These are phyloP conservation scores for Bretschneidera sinensis DNA, from an alignment of 345 rosid genomes.

Conservation along the genomic window DNA sequence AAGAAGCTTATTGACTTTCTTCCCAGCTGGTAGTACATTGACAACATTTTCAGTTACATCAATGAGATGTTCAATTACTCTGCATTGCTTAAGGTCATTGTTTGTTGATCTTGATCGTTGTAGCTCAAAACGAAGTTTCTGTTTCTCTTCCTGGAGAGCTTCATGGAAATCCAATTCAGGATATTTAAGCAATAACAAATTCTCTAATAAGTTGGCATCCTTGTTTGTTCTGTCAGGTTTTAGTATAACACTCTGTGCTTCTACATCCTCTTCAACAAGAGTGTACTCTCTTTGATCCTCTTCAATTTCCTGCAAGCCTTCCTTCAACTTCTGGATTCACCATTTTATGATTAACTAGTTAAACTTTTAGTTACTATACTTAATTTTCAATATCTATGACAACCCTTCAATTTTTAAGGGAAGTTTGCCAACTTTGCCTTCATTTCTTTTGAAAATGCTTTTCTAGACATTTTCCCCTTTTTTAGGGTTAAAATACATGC, in stretches of 20 bases:
- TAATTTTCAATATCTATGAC: too few species aligned
- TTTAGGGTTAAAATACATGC: too few species aligned
- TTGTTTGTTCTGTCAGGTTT: slow-evolving; percentile 29
- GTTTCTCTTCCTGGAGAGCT: slow-evolving; percentile 33
- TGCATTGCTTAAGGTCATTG: slow-evolving; percentile 29
- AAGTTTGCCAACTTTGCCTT: too few species aligned
- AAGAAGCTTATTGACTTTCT: slow-evolving; percentile 27
- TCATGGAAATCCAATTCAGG: slow-evolving; percentile 28
- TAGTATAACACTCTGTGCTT: slow-evolving; percentile 26
- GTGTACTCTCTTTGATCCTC: slow-evolving; percentile 33
- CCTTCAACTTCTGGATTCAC: slow-evolving; percentile 21
- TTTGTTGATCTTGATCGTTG: slow-evolving; percentile 26
- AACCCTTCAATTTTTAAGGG: too few species aligned
- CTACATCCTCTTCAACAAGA: slow-evolving; percentile 34
- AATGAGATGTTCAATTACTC: slow-evolving; percentile 33
- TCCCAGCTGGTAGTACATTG: slow-evolving; percentile 17
- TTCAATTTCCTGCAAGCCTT: slow-evolving; percentile 28
- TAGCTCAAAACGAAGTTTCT: slow-evolving; percentile 32
- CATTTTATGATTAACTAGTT: not conserved
- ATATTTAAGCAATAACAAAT: slow-evolving; percentile 28
- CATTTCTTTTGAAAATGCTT: too few species aligned
- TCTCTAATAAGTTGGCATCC: slow-evolving; percentile 27
- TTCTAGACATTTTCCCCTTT: too few species aligned
- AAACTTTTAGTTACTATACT: too few species aligned
- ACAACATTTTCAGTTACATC: slow-evolving; percentile 22